Base-by-base conservation (phyloP, 2,329 filamentous ascomycete genomes). In the Pseudogymnoascus destructans region DNA sequence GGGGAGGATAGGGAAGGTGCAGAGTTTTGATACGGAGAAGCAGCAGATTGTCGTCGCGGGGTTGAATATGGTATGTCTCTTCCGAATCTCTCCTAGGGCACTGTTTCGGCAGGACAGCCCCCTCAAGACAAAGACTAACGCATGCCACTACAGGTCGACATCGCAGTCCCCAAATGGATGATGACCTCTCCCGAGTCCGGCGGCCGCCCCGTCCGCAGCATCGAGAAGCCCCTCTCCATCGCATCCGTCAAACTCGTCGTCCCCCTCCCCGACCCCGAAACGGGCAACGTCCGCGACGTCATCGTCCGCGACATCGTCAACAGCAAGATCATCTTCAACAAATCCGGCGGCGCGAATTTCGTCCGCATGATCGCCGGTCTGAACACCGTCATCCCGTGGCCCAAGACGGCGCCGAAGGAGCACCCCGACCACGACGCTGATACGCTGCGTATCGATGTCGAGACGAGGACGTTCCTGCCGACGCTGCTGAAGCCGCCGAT, bases 1-100 rank as follows among this genome's bases (percentile, higher is more conserved):
- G 74, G 90, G 90, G 66, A 88, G 85, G 74, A 93, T 98, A 71
- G 87, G 88, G 56, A 74, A 74, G n/a, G 80, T 97, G 46, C 71
- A 70, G 60, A 70, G 74, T 1, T 74, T 95, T 49, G 73, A 81
- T 63, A 61, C 67, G 3, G 71, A 77, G 9, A 74, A 72, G 49
- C 84, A 81, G 61, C 77, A 78, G 61, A 74, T 89, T 49, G 75
- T 72, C n/a, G 72, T 91, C 42, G 76, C 81, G 61, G 80, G 77
- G 21, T 65, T 84, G 61, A 83, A 86, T 67, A 75, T 79, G 75
- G 87, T 90, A 75, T 66, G 79, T 68, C 17, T 57, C 21, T 6
- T 25, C 7, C 57, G 8, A 40, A 3, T 32, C 36, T 46, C 23
- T 17, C 30, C 54, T 21, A 46, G 5, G 9, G 5, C 55, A 23